Evolutionary conservation across 192 early-diverging fungal species (phyloP), one percentile per base, ranked within the genome.

Genomic region (Entomortierella parvispora): DNA sequence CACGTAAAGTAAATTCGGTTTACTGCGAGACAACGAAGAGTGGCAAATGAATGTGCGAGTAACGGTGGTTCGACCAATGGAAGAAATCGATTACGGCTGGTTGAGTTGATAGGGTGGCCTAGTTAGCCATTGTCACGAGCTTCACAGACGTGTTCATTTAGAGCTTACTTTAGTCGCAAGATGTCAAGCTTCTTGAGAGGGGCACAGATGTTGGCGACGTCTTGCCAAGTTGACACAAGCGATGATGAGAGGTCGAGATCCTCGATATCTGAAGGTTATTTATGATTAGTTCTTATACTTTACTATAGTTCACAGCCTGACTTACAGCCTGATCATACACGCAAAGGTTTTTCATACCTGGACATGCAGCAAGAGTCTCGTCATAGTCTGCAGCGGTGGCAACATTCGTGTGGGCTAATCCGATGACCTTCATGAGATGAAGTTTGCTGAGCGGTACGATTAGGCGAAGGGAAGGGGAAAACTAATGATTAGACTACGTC

Each of bases 211-310:
- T 72, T 42, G 11, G 82, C 82, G 48, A 89, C 60, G 1, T 76
- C 80, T 20, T 84, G 40, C 84, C 84, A 89, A 28, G 81, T 66
- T 5, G 69, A 50, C 14, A 89, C 52, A 22, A 89, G 37, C 26
- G 87, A 88, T n/a, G 76, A 64, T 15, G 88, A 86, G 10, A 89
- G 62, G 76, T 89, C 85, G 40, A 88, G 37, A 49, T 87, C 85
- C 8, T 78, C 58, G n/a, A 88, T 86, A 18, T 63, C 83, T 86
- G 51, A 44, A 32, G n/a, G 55, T 26, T 18, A 28, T 23, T n/a
- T n/a, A n/a, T n/a, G n/a, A n/a, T n/a, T n/a, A n/a, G n/a, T n/a
- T n/a, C n/a, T n/a, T n/a, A n/a, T n/a, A n/a, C n/a, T n/a, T n/a
- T n/a, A n/a, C n/a, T n/a, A n/a, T n/a, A n/a, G n/a, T n/a, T n/a